Percentiles rank a stretch among this genome's conserved stretches.
Evolutionary conservation across 768 basidiomycete species (phyloP).

Genomic region (Boletus speciosus): DNA sequence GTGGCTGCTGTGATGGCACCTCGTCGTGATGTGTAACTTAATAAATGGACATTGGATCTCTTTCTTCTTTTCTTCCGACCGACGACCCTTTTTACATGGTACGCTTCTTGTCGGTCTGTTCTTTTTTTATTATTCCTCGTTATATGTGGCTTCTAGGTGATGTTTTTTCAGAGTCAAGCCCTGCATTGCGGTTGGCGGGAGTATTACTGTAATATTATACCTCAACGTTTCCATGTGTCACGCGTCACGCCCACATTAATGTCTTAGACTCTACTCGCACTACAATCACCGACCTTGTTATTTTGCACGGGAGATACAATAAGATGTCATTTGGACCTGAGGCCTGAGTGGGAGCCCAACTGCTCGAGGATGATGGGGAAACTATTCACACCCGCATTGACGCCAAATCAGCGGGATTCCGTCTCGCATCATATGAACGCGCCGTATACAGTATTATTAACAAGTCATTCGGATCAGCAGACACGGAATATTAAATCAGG

Average conservation of each 20-base stretch:
- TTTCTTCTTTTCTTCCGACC: background rate
- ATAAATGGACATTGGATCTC: too few species aligned
- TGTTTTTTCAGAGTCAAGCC: background rate
- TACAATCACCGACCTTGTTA: background rate
- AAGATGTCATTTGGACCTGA: background rate
- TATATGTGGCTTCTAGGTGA: background rate
- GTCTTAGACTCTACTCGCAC: background rate
- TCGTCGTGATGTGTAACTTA: background rate
- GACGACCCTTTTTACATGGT: background rate
- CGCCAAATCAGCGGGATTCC: background rate
- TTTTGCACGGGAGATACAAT: background rate
- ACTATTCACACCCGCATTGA: too few species aligned
- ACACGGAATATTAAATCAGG: background rate
- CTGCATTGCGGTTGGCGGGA: background rate
- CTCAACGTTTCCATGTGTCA: background rate
- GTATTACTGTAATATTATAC: background rate
- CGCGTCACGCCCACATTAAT: background rate
- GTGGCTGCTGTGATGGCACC: slow-evolving; percentile 43
- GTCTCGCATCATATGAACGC: background rate
- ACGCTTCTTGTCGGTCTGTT: background rate
- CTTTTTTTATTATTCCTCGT: background rate
- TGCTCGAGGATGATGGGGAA: too few species aligned
- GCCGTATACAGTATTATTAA: too few species aligned
- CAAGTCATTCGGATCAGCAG: background rate
- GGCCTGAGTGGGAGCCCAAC: background rate